These are phyloP conservation scores for Kodamaea neixiangensis DNA, from an alignment of 805 yeast species.

Conservation along the genomic window DNA sequence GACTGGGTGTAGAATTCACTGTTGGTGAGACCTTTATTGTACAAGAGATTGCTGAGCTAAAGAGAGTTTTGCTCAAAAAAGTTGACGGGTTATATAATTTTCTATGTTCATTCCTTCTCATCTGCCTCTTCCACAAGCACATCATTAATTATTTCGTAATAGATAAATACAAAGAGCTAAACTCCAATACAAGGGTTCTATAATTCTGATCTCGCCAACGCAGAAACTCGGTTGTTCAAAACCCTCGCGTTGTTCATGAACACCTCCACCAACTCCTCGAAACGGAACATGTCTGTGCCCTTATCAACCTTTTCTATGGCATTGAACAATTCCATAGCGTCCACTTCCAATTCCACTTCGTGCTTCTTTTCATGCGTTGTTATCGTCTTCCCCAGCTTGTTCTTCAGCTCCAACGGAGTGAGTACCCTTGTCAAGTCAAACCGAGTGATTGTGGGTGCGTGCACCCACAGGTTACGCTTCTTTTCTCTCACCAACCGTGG, in stretches of 20 bases:
- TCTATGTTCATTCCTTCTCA: too few relatives aligned
- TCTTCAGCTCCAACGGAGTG: slow-evolving; percentile 36
- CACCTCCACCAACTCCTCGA: slow-evolving; percentile 58
- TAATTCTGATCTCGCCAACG: slow-evolving; percentile 26
- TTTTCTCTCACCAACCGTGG: slow-evolving; percentile 66
- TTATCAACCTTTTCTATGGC: slow-evolving; percentile 43
- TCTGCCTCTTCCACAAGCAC: too few relatives aligned
- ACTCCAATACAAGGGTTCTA: neutral
- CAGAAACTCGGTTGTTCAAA: slow-evolving; percentile 46
- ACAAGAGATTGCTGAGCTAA: too few relatives aligned
- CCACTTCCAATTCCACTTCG: slow-evolving; percentile 46
- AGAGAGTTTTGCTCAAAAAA: too few relatives aligned
- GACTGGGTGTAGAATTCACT: neutral
- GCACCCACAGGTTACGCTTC: slow-evolving; percentile 71
- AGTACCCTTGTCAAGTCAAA: slow-evolving; percentile 70
- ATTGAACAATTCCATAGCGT: slow-evolving; percentile 38
- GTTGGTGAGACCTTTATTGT: too few relatives aligned
- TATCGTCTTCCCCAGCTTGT: slow-evolving; percentile 38
- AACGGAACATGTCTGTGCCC: slow-evolving; percentile 52
- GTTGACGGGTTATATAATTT: too few relatives aligned
- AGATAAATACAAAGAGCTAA: too few relatives aligned
- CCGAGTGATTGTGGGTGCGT: slow-evolving; percentile 69
- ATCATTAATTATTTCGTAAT: too few relatives aligned
- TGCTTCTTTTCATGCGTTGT: slow-evolving; percentile 35
- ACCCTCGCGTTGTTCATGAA: slow-evolving; percentile 59